Conservation (phyloP, 306 rosid genomes). For the Sicyos baderoa region DNA sequence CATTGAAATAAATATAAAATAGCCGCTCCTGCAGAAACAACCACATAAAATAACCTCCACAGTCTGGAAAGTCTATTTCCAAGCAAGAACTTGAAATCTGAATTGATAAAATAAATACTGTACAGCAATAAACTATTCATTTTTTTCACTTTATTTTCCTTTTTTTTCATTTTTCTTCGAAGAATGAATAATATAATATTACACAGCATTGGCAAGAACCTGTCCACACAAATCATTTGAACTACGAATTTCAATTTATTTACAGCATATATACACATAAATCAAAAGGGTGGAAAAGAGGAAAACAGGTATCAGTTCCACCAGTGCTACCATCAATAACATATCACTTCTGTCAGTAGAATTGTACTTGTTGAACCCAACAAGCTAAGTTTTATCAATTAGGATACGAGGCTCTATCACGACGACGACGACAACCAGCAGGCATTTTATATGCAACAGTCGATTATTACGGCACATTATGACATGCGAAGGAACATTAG, state of each 20-base stretch:
- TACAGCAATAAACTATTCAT: constrained; percentile 24
- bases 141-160: constrained; percentile 21
- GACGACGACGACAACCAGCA: not conserved
- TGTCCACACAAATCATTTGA: constrained; percentile 49
- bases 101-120: constrained; percentile 9
- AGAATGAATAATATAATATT: constrained; percentile 49
- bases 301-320: constrained; percentile 35
- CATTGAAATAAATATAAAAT: too few species aligned
- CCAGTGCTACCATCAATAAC: constrained; percentile 29
- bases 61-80: not conserved
- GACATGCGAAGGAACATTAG: constrained; percentile 1
- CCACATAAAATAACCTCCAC: not conserved
- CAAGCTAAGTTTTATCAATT: constrained; percentile 19
- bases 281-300: constrained; percentile 34
- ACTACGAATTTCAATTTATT: constrained; percentile 39
- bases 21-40: not conserved
- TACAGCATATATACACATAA: constrained; percentile 65
- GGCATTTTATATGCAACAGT: not conserved
- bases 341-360: constrained; percentile 55
- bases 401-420: not conserved
- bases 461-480: not conserved
- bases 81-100: constrained; percentile 10
- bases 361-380: constrained; percentile 36
- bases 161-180: constrained; percentile 28
- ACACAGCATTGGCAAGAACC: constrained; percentile 47